Conservation (phyloP, 148 eudicot genomes). For the Rhododendron ovatum region DNA sequence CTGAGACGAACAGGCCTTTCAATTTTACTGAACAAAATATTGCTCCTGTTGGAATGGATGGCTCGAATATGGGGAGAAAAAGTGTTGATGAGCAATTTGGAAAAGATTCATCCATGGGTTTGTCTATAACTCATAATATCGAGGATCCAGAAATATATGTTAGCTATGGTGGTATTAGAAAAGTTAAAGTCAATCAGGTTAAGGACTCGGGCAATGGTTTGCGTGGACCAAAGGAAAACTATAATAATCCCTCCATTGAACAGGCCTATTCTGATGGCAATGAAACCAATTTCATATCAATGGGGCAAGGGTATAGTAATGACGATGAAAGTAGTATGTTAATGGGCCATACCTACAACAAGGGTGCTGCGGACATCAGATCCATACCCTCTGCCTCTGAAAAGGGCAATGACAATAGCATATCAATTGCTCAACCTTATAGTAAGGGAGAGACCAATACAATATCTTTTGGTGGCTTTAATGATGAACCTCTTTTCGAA, state of each 20-base stretch:
- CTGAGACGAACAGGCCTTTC: slow-evolving; percentile 22
- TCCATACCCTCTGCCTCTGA: slow-evolving; percentile 16
- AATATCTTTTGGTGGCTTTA: slow-evolving; percentile 37
- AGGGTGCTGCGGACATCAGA: slow-evolving; percentile 19
- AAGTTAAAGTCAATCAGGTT: slow-evolving; percentile 49
- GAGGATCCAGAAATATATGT: slow-evolving; percentile 35
- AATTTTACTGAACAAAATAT: slow-evolving; percentile 15
- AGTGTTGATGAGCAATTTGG: slow-evolving; percentile 26
- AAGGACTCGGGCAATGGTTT: slow-evolving; percentile 35
- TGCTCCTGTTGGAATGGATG: slow-evolving; percentile 22
- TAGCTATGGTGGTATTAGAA: slow-evolving; percentile 43
- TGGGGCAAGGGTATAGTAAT: slow-evolving; percentile 29
- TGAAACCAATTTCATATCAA: slow-evolving; percentile 29
- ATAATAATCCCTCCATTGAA: slow-evolving; percentile 10
- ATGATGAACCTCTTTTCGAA: slow-evolving; percentile 32
- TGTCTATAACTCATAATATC: slow-evolving; percentile 35
- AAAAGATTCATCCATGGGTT: slow-evolving; percentile 33
- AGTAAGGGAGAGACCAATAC: slow-evolving; percentile 28
- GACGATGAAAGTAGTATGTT: slow-evolving; percentile 25
- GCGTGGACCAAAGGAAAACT: slow-evolving; percentile 14
- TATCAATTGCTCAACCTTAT: slow-evolving; percentile 26
- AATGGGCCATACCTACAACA: slow-evolving; percentile 28
- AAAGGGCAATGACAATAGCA: slow-evolving; percentile 20
- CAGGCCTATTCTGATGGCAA: slow-evolving; percentile 26
- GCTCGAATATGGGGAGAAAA: slow-evolving; percentile 15